phyloP scores from a whole-genome alignment of 2,329 filamentous ascomycete genomes.

The Phoma herbarum region DNA sequence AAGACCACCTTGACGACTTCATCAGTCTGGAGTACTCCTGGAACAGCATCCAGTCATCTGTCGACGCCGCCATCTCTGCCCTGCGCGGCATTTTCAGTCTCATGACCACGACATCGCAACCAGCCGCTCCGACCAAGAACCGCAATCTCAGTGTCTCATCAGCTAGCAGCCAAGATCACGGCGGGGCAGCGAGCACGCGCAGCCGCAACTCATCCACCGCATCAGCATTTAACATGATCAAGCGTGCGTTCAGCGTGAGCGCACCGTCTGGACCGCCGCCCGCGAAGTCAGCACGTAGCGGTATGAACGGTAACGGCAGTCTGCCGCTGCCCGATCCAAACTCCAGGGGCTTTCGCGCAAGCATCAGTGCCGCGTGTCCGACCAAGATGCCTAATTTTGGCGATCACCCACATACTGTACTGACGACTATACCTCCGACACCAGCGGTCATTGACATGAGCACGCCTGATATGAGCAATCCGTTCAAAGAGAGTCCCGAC shows the following conservation, averaged over 20 bases:
- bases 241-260: slow-evolving; percentile 37
- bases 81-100: slow-evolving; percentile 58
- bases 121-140: slow-evolving; percentile 15
- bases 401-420: slow-evolving; percentile 42
- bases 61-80: slow-evolving; percentile 53
- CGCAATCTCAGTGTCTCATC: slow-evolving; percentile 44
- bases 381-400: slow-evolving; percentile 49
- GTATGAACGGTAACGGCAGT: slow-evolving; percentile 2
- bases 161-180: slow-evolving; percentile 23
- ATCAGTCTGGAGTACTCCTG: slow-evolving; percentile 58
- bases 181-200: slow-evolving; percentile 24
- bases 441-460: slow-evolving; percentile 37
- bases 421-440: slow-evolving; percentile 54
- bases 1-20: slow-evolving; percentile 55
- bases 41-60: slow-evolving; percentile 54
- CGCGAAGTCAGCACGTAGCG: slow-evolving; percentile 33
- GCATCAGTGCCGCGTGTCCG: slow-evolving; percentile 50
- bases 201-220: slow-evolving; percentile 39
- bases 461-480: slow-evolving; percentile 38
- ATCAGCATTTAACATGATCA: slow-evolving; percentile 41
- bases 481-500: slow-evolving; percentile 49
- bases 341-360: slow-evolving; percentile 37
- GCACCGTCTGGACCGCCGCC: slow-evolving; percentile 29
- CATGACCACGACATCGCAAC: slow-evolving; percentile 43
- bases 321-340: slow-evolving; percentile 42